Base-by-base conservation (phyloP, 306 rosid genomes). In the Vigna hirtella region DNA sequence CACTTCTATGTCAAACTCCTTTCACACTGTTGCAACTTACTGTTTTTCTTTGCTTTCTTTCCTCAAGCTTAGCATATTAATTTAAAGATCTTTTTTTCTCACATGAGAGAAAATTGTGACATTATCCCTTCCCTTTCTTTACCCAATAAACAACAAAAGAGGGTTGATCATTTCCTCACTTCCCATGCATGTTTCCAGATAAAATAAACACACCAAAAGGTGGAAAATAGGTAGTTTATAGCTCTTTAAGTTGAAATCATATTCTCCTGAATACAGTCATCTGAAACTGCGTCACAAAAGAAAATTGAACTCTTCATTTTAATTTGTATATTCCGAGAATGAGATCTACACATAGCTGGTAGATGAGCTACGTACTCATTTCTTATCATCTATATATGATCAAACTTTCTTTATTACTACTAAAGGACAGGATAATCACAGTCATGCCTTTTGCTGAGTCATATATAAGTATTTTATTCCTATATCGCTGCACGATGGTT, bases 201-300 rank as follows among this genome's bases (percentile, higher is more conserved):
- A 59, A 62, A 62, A 26, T 28, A 26, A 56, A 6, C 26, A 26
- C 65, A 59, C 4, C 0, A 61, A 43, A 58, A 13, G 45, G 51
- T 20, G 51, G 45, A 16, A 66, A 52, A 40, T 20, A 40, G 47
- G 48, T 7, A 62, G 22, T 24, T 63, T n/a, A 36, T 36, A 20
- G 52, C 32, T 64, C 45, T 65, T 15, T 20, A 5, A 16, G 67
- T 42, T 53, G 30, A 51, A 65, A 38, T 22, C 49, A 18, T 76
- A 36, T 76, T 51, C 52, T 50, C 13, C 6, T 50, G 10, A 14
- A 69, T 47, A 43, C 17, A 47, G 7, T 14, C 11, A 62, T 32
- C 50, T 75, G 62, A 65, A 65, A 16, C 51, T 50, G 40, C 15
- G 64, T 63, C 73, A 26, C 65, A 70, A 10, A 43, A 11, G 9